Base-by-base conservation (phyloP, 2,329 filamentous ascomycete genomes). In the Acrocalymma vagum region DNA sequence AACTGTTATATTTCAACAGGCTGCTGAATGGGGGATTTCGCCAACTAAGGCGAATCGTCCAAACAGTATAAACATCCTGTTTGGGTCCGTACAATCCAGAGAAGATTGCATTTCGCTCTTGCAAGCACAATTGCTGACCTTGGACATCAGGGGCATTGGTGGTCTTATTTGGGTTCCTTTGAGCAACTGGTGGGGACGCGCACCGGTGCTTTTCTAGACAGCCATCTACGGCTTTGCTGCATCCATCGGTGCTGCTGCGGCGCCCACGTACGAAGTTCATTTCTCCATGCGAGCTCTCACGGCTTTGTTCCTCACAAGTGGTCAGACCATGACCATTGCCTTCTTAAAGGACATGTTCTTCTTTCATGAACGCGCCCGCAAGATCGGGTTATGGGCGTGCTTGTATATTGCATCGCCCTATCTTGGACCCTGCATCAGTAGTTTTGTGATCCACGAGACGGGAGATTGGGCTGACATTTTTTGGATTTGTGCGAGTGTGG, bases 51-150 rank as follows among this genome's bases (percentile, higher is more conserved):
- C 81, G 42, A 80, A 81, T 48, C 74, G 78, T 52, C 72, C 76
- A 5, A 74, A 77, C 27, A 78, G 75, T 13, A 72, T 78, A 6
- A 81, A 81, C 45, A 72, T 80, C 1, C 78, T 80, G 45, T 78
- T 78, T 74, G 53, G 45, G 65, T 45, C 7, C 9, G 5, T 29
- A 8, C 14, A 4, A 25, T 14, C 10, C n/a, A n/a, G n/a, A n/a
- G n/a, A n/a, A n/a, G n/a, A n/a, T n/a, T n/a, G n/a, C n/a, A n/a
- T n/a, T n/a, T n/a, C n/a, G n/a, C n/a, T n/a, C n/a, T n/a, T n/a
- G n/a, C n/a, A n/a, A n/a, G n/a, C n/a, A n/a, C n/a, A 27, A 20
- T 21, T 18, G 20, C 36, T 48, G 23, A 55, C 20, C 8, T 17
- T n/a, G n/a, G n/a, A n/a, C 0, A 1, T 16, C 11, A 55, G 56